Base-by-base conservation (phyloP, 1,284 basidiomycete genomes). In the Cutaneotrichosporon cutaneum region DNA sequence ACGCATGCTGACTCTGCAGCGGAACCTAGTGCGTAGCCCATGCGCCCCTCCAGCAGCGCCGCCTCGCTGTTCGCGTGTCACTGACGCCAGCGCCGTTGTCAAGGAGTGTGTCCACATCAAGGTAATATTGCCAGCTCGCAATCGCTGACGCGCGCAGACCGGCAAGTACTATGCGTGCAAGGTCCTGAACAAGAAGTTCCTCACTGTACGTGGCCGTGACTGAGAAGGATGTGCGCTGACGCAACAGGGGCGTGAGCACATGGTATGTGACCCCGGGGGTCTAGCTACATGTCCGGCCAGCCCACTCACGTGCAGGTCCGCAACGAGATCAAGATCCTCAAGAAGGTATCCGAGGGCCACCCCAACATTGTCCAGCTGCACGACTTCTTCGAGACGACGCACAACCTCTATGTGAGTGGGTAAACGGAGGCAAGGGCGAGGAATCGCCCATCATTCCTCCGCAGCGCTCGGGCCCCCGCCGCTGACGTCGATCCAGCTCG, bases 301-400 rank as follows among this genome's bases (percentile, higher is more conserved):
- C 18, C 14, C 58, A 54, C 52, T 54, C 35, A 54, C 35, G 13
- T 13, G 13, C 30, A 94, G 92, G 92, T 97, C 59, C 87, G 95
- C 58, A 99, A 99, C 73, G 95, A 99, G 81, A 99, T 99, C 70
- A 86, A 89, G 7, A 94, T 98, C 6, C 83, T 99, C 72, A 99
- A 99, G 82, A 86, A 87, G 70, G 89, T 98, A 54, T 98, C 95
- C 14, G 93, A 90, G 62, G 92, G 93, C 8, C 87, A 98, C 80
- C 80, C 77, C 26, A 94, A 95, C 78, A 89, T 94, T 66, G 92
- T 94, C 58, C 92, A 90, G 13, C 82, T 97, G 35, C 90, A 94
- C 77, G 95, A 99, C 79, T 98, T 98, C 82, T 99, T 98, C 74
- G 95, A 99, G 88, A 97, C 94, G 30, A 83, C 90, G 27, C 92